Base-by-base conservation (phyloP, 306 rosid species). In the Fagus crenata region DNA sequence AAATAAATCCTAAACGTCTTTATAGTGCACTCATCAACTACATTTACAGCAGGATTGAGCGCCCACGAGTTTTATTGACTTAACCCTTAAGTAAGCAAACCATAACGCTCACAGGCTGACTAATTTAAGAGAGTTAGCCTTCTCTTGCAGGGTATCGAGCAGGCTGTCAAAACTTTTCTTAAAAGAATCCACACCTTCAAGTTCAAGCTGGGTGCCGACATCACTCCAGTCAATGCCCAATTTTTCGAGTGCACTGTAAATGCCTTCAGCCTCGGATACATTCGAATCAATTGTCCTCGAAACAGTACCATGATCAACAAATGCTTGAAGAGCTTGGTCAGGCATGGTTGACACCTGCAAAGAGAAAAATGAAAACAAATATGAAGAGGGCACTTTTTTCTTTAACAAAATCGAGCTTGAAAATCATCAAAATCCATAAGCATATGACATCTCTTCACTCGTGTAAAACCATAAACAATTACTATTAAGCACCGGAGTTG, bases 321-420 rank as follows among this genome's bases (percentile, higher is more conserved):
- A 95, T 49, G 99, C 99, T 80, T 87, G 89, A 53, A 95, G 92
- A 72, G 99, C 99, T 87, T 95, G 99, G 85, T 95, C 99, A 0
- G 99, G 99, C 99, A 95, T 95, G 80, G 99, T 95, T 14, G 99
- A 95, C 14, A 95, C 99, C 99, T 95, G 82, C 39, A 68, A 69
- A 74, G 36, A 43, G 67, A 67, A 22, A 76, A 76, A 33, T 17
- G 31, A 18, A 39, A 22, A 55, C 35, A 80, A 74, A 73, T 35
- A 22, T 6, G 0, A 31, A 18, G 2, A 58, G 28, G 41, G 15
- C 55, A 69, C 11, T 49, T 42, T 36, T 17, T 31, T 35, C 11
- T 40, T 49, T 64, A 35, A 8, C 53, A 69, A 73, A 42, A 22
- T 2, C 61, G 7, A 60, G 14, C 51, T 77, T 39, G 40, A 77